These are phyloP conservation scores for Entomortierella lignicola DNA, from an alignment of 192 early-diverging fungal species.

Conservation along the genomic window DNA sequence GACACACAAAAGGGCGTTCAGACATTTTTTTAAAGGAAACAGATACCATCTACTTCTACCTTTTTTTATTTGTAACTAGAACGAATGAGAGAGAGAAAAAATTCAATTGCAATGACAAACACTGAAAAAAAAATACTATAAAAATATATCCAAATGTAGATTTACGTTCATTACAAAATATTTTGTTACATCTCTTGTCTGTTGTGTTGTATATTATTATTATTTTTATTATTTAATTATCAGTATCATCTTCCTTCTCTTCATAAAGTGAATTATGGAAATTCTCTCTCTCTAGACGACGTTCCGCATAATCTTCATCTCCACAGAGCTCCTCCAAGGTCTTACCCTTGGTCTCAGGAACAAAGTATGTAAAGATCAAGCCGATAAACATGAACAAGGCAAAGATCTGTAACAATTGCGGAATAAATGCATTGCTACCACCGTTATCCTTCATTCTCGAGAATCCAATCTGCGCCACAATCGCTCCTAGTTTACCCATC, in stretches of 20 bases:
- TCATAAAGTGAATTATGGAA: constrained; percentile 13
- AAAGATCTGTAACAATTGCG: constrained; percentile 66
- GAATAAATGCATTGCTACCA: constrained; percentile 63
- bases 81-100: neutral
- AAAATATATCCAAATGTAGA: neutral
- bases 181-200: neutral
- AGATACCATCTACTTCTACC: too few species aligned
- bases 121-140: neutral
- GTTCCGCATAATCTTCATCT: constrained; percentile 32
- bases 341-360: constrained; percentile 88
- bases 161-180: neutral
- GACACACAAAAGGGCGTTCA: neutral
- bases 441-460: constrained; percentile 63
- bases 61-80: too few species aligned
- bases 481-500: constrained; percentile 72
- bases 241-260: constrained; percentile 25
- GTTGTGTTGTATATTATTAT: neutral
- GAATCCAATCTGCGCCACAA: constrained; percentile 69
- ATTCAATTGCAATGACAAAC: neutral
- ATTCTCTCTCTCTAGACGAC: constrained; percentile 22
- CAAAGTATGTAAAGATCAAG: constrained; percentile 63
- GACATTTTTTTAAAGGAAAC: too few species aligned
- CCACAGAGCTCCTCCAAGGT: constrained; percentile 72
- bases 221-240: neutral
- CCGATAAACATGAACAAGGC: constrained; percentile 59